Evolutionary conservation across 805 yeast species (phyloP).

Genomic region (Vanderwaltozyma verrucispora): DNA sequence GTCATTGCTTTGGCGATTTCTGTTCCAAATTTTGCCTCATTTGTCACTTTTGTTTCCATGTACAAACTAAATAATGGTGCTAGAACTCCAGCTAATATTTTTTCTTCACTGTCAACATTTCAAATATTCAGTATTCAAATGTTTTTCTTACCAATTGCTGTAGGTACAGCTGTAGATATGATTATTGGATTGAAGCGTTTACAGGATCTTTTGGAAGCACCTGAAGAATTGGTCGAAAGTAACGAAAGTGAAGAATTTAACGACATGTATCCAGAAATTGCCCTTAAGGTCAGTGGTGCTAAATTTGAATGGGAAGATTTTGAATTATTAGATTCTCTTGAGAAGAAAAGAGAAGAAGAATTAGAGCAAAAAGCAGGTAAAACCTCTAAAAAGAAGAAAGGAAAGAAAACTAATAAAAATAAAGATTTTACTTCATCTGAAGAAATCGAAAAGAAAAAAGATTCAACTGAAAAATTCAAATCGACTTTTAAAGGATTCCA

Average conservation of each 20-base stretch:
- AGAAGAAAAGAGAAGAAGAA: slow-evolving; percentile 13
- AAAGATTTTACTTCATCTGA: background rate
- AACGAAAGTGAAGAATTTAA: slow-evolving; percentile 8
- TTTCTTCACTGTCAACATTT: slow-evolving; percentile 61
- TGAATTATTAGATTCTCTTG: slow-evolving; percentile 22
- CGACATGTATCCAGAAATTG: slow-evolving; percentile 24
- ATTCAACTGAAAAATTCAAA: too few species aligned
- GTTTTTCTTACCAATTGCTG: slow-evolving; percentile 59
- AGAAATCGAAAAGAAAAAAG: slow-evolving; percentile 3
- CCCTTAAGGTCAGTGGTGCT: slow-evolving; percentile 43
- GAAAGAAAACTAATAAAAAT: background rate
- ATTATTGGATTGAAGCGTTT: slow-evolving; percentile 49
- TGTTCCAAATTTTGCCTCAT: slow-evolving; percentile 60
- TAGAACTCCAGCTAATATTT: slow-evolving; percentile 49
- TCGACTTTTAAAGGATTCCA: slow-evolving; percentile 34
- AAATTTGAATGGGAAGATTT: slow-evolving; percentile 58
- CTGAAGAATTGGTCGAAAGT: slow-evolving; percentile 24
- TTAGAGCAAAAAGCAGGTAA: slow-evolving; percentile 18
- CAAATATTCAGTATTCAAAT: slow-evolving; percentile 50
- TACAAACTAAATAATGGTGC: slow-evolving; percentile 33
- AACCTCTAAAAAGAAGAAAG: slow-evolving; percentile 8
- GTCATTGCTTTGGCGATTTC: slow-evolving; percentile 57
- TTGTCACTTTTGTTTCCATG: slow-evolving; percentile 43
- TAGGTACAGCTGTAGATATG: slow-evolving; percentile 63
- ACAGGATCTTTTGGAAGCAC: slow-evolving; percentile 40